phyloP scores from a whole-genome alignment of 2,329 filamentous ascomycete species.

The Penicillium sp. region DNA sequence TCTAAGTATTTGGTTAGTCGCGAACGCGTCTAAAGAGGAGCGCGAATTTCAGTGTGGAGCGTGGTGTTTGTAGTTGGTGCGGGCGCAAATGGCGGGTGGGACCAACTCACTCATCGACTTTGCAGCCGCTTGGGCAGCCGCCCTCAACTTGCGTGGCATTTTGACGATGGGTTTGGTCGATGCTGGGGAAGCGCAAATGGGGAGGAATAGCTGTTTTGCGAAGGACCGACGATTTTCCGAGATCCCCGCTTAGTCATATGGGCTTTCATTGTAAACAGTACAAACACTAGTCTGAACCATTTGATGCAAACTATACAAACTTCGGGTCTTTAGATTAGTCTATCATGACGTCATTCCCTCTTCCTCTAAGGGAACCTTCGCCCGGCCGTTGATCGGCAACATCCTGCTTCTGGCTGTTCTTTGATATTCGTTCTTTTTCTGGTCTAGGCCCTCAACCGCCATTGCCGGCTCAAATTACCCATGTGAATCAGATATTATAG shows the following conservation, averaged over 20 bases:
- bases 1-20: slow-evolving; percentile 33
- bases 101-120: slow-evolving; percentile 44
- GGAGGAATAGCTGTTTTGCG: slow-evolving; percentile 19
- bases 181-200: slow-evolving; percentile 7
- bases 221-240: slow-evolving; percentile 15
- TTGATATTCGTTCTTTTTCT: neutral
- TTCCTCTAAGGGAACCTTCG: neutral
- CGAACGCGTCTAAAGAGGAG: slow-evolving; percentile 14
- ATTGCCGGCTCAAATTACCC: slow-evolving; percentile 1
- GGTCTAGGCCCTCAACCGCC: slow-evolving; percentile 1
- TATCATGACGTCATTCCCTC: neutral
- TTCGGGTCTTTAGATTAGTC: too few relatives aligned
- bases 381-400: slow-evolving; percentile 4
- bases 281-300: neutral
- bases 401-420: neutral
- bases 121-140: slow-evolving; percentile 49
- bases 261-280: neutral
- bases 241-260: neutral
- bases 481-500: neutral
- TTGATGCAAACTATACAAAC: neutral
- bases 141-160: slow-evolving; percentile 48
- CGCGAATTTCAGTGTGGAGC: neutral
- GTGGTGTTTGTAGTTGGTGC: neutral
- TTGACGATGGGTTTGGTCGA: slow-evolving; percentile 5
- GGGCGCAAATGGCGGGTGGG: neutral